Base-by-base conservation (phyloP, 2,329 filamentous ascomycete genomes). In the Albophoma yamanashiensis region DNA sequence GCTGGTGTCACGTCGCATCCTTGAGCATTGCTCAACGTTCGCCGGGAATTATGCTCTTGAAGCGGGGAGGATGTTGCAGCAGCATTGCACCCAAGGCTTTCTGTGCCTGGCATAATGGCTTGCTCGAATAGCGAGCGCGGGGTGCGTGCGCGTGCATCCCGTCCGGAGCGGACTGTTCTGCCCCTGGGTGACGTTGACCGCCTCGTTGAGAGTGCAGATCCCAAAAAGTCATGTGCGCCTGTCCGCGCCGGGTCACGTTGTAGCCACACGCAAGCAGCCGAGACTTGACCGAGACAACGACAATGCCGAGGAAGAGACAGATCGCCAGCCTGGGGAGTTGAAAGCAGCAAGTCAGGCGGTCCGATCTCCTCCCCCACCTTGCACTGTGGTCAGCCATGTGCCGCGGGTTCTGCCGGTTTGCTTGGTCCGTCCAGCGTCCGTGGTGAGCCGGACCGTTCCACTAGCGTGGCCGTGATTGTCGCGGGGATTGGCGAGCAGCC, bases 401-500 rank as follows among this genome's bases (percentile, higher is more conserved):
- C 31, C 31, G 50, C 17, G 50, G 50, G 9, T 36, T 36, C 50
- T 34, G n/a, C 12, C 50, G 50, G 22, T 55, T 38, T 55, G 50
- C 20, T 34, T 55, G 20, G 50, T 38, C 50, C 50, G 50, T 12
- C 20, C 20, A 55, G 11, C 17, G 50, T 53, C 50, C 11, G 20
- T 27, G 31, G 14, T 57, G 59, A 65, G 60, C 66, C 67, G 67
- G 68, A 63, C 68, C 68, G 68, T 70, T 59, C 68, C 68, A 68
- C 61, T 66, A 65, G 65, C 60, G 64, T 60, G 58, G 56, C 67
- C 62, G 59, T 57, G 20, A 52, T 36, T 58, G 57, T 55, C 56
- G 60, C 58, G 59, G 60, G 62, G 42, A 50, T 59, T 59, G 59
- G 60, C 53, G 42, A 60, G 47, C 42, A 25, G 45, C 59, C 61